Base-by-base conservation (phyloP, 306 rosid genomes). In the Begonia masoniana region DNA sequence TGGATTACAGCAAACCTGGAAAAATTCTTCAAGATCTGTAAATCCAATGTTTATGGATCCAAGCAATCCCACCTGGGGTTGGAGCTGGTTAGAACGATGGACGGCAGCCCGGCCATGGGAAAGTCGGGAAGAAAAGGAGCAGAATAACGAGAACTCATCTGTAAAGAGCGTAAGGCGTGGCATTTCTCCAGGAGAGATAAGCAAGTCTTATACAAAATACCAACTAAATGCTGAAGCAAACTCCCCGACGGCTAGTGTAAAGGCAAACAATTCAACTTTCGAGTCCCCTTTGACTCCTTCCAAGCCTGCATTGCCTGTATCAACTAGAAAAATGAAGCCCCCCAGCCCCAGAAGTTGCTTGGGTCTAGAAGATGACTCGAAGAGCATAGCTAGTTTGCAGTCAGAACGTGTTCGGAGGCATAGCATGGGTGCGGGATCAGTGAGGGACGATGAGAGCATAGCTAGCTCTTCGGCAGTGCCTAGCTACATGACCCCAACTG, bases 51-150 rank as follows among this genome's bases (percentile, higher is more conserved):
- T 92, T 75, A 83, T 79, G 88, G 99, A 92, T 76, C 95, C 95
- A 68, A 78, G 81, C 52, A 86, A 86, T 71, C 99, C 99, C 46
- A 58, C 81, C 36, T 92, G 99, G 99, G 99, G 99, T 7, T 92
- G 99, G 99, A 86, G 96, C 77, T 92, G 99, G 99, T 71, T 84
- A 58, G 99, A 92, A 64, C 74, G 99, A 62, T 92, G 99, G 99
- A 92, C 76, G 82, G 96, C 96, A 46, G 86, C 93, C 11, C 74
- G 82, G 36, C 77, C 94, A 11, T 84, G 77, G 72, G 99, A 92
- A 66, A 65, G 67, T 62, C 80, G 72, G 51, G 21, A 55, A 31
- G 89, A 83, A 54, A 87, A 81, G 70, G 96, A 87, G 16, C 51
- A 47, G 47, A 79, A 51, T 56, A 69, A 74, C 9, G 94, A 83